Percentiles rank a stretch among this genome's conserved stretches.
These are phyloP conservation scores for Pulveroboletus sp. DNA, from an alignment of 768 basidiomycete genomes.

Conservation along the genomic window DNA sequence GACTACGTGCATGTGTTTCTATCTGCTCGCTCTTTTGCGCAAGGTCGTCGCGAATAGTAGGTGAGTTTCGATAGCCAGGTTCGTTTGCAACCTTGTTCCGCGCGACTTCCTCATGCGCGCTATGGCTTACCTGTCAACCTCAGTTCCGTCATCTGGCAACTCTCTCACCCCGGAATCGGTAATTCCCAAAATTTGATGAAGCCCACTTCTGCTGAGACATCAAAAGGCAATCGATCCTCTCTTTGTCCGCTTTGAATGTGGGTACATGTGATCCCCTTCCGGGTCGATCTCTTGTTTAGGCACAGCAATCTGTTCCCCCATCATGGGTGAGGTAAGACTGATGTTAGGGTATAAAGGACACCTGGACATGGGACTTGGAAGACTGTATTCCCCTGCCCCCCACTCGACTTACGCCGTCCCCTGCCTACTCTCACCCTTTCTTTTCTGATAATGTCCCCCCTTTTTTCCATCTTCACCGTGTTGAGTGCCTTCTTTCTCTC, in stretches of 20 bases:
- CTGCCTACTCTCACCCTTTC: not conserved
- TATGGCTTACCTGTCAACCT: slow-evolving; percentile 7
- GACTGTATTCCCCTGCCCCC: slow-evolving; percentile 1
- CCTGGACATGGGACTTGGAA: slow-evolving; percentile 5
- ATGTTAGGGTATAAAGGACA: slow-evolving; percentile 24
- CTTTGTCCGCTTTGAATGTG: slow-evolving; percentile 20
- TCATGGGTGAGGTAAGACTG: slow-evolving; percentile 30
- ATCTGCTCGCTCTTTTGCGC: slow-evolving; percentile 5
- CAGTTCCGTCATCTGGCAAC: slow-evolving; percentile 18
- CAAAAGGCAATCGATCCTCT: slow-evolving; percentile 20
- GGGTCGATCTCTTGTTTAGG: slow-evolving; percentile 24
- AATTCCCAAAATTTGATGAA: slow-evolving; percentile 10
- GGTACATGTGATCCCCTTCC: slow-evolving; percentile 28
- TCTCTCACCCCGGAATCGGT: slow-evolving; percentile 18
- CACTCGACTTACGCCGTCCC: not conserved
- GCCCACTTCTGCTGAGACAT: slow-evolving; percentile 15
- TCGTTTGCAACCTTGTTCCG: slow-evolving; percentile 13
- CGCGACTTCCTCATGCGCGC: slow-evolving; percentile 21
- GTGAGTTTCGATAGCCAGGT: slow-evolving; percentile 7
- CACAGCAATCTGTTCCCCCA: slow-evolving; percentile 22
- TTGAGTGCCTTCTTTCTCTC: slow-evolving; percentile 43
- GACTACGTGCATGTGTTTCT: not conserved
- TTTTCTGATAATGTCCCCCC: slow-evolving; percentile 16
- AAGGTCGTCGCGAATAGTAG: not conserved
- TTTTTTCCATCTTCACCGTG: slow-evolving; percentile 30